phyloP scores from a whole-genome alignment of 2,329 filamentous ascomycete genomes.

The Aspergillus caelatus region DNA sequence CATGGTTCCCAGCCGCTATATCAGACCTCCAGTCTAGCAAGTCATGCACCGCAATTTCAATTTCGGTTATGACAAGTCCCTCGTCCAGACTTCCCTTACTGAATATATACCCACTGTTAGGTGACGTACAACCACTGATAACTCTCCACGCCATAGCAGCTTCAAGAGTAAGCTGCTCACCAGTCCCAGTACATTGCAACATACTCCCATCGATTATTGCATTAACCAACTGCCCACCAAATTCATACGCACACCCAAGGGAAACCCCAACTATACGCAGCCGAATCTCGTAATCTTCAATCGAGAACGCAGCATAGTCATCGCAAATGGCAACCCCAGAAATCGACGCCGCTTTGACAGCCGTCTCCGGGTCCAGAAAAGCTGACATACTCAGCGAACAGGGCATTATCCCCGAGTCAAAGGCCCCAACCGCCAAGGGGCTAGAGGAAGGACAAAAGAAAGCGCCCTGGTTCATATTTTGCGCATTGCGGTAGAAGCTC shows the following conservation, averaged over 20 bases:
- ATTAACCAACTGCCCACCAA: not conserved
- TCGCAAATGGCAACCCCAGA: not conserved
- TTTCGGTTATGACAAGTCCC: not conserved
- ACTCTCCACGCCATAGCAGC: not conserved
- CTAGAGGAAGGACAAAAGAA: not conserved
- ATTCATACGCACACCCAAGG: not conserved
- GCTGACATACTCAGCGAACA: not conserved
- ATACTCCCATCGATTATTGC: not conserved
- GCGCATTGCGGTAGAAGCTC: not conserved
- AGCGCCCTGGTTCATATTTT: not conserved
- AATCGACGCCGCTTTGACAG: not conserved
- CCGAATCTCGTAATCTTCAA: not conserved
- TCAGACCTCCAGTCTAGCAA: not conserved
- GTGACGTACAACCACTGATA: not conserved
- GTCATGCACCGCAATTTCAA: not conserved
- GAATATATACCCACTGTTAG: not conserved
- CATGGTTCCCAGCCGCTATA: not conserved
- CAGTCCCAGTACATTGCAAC: not conserved
- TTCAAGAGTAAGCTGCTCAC: not conserved
- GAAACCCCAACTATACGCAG: not conserved
- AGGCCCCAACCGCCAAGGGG: not conserved
- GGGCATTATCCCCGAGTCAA: not conserved
- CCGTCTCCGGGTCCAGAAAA: not conserved
- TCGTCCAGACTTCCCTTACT: not conserved
- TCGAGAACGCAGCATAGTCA: not conserved